phyloP scores from a whole-genome alignment of 148 eudicot genomes.

The Rhododendron molle region DNA sequence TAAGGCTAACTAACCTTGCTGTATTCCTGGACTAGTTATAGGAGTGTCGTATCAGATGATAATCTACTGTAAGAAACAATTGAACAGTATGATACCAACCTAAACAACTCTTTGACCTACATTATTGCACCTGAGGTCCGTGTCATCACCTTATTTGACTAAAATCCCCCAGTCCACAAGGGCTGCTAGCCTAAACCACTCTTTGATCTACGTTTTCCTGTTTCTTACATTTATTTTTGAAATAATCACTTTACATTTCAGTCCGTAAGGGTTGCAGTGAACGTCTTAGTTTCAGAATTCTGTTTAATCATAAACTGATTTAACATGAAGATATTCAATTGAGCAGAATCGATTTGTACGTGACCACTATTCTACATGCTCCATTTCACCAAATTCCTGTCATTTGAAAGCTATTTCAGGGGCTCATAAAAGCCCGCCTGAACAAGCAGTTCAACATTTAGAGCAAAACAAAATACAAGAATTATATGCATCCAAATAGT shows the following conservation, averaged over 20 bases:
- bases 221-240: neutral
- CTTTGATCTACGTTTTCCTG: neutral
- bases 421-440: neutral
- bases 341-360: neutral
- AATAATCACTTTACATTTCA: neutral
- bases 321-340: neutral
- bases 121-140: neutral
- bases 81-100: neutral
- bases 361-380: neutral
- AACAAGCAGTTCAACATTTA: neutral
- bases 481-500: neutral
- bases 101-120: neutral
- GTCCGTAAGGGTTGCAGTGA: neutral
- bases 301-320: neutral
- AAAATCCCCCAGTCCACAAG: neutral
- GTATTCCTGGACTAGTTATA: neutral
- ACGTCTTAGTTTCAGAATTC: neutral
- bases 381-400: neutral
- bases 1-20: neutral
- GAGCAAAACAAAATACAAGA: neutral
- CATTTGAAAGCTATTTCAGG: neutral
- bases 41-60: neutral
- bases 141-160: neutral
- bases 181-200: neutral
- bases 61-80: neutral